Evolutionary conservation across 441 rosid species (phyloP).

Genomic region (Gossypium gossypioides): DNA sequence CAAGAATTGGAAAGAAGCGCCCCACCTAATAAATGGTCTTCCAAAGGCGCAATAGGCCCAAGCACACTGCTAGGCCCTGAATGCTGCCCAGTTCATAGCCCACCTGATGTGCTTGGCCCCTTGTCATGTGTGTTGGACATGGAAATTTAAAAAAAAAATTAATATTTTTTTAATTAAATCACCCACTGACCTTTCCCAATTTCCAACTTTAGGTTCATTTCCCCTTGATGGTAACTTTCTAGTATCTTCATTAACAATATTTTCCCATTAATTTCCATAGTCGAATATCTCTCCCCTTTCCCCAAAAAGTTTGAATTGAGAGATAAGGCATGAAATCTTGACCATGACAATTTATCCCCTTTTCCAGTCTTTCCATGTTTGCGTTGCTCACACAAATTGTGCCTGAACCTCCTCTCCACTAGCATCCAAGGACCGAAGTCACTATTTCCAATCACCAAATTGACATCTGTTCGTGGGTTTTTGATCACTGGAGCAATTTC

Average conservation of each 20-base stretch:
- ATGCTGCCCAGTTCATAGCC: background rate
- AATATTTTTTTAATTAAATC: no score
- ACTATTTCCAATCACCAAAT: background rate
- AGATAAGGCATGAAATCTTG: background rate
- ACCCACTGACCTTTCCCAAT: background rate
- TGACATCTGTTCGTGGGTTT: background rate
- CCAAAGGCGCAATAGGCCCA: background rate
- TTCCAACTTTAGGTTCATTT: background rate
- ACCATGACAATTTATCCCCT: background rate
- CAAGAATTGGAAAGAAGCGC: background rate
- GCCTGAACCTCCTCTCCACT: background rate
- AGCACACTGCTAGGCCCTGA: background rate
- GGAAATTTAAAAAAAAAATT: background rate
- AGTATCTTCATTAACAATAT: background rate
- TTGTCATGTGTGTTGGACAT: background rate
- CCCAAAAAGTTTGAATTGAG: background rate
- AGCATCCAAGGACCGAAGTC: background rate
- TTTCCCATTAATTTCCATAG: background rate
- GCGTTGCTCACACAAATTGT: background rate
- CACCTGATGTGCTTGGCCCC: background rate
- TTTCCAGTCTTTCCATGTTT: background rate
- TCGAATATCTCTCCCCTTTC: background rate
- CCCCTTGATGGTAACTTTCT: background rate
- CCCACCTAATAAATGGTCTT: background rate
- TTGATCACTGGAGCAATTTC: background rate